These are phyloP conservation scores for Trichoderma atroviride DNA, from an alignment of 2,329 filamentous ascomycete species.

Conservation along the genomic window DNA sequence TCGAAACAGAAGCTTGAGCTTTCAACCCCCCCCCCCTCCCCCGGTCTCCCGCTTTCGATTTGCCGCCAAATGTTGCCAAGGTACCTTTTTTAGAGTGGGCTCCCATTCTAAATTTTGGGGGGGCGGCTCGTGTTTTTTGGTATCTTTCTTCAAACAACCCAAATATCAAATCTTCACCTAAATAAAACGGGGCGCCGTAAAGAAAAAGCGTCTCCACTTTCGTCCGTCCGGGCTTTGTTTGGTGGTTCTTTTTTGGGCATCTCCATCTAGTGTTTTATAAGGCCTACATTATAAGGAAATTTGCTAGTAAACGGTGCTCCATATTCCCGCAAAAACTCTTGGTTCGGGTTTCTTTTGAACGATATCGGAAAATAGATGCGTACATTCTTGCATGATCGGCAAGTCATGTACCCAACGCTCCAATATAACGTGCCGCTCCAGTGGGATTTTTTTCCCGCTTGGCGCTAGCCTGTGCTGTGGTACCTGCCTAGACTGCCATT, in stretches of 20 bases:
- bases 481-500: background rate
- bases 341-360: background rate
- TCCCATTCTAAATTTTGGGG: slow-evolving; percentile 8
- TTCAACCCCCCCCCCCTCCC: background rate
- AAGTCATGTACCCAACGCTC: no score
- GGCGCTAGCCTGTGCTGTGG: background rate
- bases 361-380: background rate
- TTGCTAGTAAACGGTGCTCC: background rate
- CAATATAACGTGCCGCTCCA: background rate
- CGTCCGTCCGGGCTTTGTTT: background rate
- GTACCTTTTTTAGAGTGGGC: background rate
- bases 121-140: slow-evolving; percentile 9
- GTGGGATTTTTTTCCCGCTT: background rate
- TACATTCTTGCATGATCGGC: background rate
- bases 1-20: background rate
- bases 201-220: slow-evolving; percentile 11
- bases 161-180: background rate
- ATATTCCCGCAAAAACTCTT: background rate
- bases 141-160: background rate
- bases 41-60: slow-evolving; percentile 15
- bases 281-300: background rate
- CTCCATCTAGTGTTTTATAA: no score
- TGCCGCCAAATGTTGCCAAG: slow-evolving; percentile 1
- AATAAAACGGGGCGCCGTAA: slow-evolving; percentile 4
- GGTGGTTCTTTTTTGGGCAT: background rate